phyloP scores from a whole-genome alignment of 2,329 filamentous ascomycete species.

The Fusarium devonianum region DNA sequence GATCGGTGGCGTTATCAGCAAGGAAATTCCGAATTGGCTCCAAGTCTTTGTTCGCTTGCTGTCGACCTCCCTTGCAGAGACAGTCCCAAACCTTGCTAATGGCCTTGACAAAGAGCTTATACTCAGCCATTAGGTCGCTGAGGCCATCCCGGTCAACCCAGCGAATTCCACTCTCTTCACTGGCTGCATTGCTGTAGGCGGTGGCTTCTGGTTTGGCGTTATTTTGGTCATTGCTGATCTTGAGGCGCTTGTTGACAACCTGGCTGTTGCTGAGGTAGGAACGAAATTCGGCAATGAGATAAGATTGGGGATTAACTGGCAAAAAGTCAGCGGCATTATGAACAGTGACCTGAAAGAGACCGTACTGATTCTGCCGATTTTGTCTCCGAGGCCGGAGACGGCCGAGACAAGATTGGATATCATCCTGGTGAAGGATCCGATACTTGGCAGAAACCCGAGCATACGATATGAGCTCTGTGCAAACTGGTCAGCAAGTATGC shows the following conservation, averaged over 20 bases:
- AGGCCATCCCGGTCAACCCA: constrained; percentile 41
- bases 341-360: not conserved
- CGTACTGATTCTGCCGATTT: constrained; percentile 38
- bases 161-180: constrained; percentile 17
- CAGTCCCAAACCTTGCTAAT: constrained; percentile 34
- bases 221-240: constrained; percentile 29
- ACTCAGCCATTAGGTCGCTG: constrained; percentile 33
- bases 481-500: constrained; percentile 1
- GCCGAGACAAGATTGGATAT: constrained; percentile 40
- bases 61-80: constrained; percentile 25
- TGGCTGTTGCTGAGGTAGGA: constrained; percentile 33
- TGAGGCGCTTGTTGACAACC: constrained; percentile 41
- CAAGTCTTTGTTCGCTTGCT: constrained; percentile 39
- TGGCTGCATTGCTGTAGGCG: not conserved
- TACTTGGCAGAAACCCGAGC: constrained; percentile 26
- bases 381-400: constrained; percentile 40
- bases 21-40: constrained; percentile 33
- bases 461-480: constrained; percentile 31
- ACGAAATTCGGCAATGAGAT: constrained; percentile 37
- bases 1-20: constrained; percentile 33
- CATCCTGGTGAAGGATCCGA: constrained; percentile 42
- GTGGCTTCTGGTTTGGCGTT: not conserved
- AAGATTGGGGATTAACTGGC: constrained; percentile 37
- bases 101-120: constrained; percentile 33
- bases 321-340: constrained; percentile 4